A percentile compares a stretch with the other conserved stretches of the same genome.
Conservation (phyloP, 345 rosid species). For the Hirschfeldia incana region DNA sequence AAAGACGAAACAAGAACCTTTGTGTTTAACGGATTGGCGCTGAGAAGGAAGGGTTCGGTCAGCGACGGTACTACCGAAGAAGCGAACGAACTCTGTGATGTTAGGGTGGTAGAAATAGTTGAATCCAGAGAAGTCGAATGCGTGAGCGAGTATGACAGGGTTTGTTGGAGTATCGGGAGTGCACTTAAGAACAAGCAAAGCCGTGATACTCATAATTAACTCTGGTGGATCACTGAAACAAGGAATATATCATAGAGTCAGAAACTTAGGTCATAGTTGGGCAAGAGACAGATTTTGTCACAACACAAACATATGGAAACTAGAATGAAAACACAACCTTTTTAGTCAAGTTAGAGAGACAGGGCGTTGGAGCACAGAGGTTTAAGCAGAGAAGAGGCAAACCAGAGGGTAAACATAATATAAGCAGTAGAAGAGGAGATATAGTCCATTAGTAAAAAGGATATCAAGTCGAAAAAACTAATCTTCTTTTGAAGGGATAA, state of each 20-base stretch:
- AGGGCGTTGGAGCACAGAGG: not conserved
- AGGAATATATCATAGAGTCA: not conserved
- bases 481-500: not conserved
- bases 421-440: not conserved
- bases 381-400: not conserved
- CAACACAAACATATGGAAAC: not conserved
- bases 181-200: not conserved
- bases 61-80: conserved; percentile 64
- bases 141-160: not conserved
- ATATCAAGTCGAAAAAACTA: not conserved
- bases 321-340: not conserved
- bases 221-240: not conserved
- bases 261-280: not conserved
- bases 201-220: not conserved
- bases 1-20: conserved; percentile 49
- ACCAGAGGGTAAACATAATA: not conserved
- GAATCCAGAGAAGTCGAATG: not conserved
- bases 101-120: not conserved
- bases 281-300: not conserved
- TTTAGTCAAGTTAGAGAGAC: not conserved
- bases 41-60: conserved; percentile 81
- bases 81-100: not conserved
- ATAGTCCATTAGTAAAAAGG: not conserved
- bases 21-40: conserved; percentile 93
- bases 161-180: not conserved